Conservation (phyloP, 768 basidiomycete species). For the Suillus cothurnatus region DNA sequence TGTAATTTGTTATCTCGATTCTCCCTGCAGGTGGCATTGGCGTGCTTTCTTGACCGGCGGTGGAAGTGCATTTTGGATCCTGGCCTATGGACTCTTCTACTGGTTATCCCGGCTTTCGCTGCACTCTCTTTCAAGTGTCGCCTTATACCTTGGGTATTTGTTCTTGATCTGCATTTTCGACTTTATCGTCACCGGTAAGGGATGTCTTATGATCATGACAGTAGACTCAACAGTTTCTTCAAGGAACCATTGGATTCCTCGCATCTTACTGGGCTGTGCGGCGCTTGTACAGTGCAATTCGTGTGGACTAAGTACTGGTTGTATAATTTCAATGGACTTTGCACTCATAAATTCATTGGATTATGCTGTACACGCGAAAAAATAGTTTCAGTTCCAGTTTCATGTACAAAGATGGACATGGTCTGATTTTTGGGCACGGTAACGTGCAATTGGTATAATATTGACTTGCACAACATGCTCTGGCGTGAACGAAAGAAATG, state of each 20-base stretch:
- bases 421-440: too few species aligned
- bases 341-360: background rate
- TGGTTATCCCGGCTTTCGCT: slow-evolving; percentile 87
- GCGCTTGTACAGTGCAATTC: slow-evolving; percentile 78
- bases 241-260: slow-evolving; percentile 89
- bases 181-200: slow-evolving; percentile 84
- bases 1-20: background rate
- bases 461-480: too few species aligned
- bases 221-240: slow-evolving; percentile 12
- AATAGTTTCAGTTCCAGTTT: too few species aligned
- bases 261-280: slow-evolving; percentile 91
- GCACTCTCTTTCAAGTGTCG: slow-evolving; percentile 75
- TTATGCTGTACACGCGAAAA: background rate
- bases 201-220: slow-evolving; percentile 7
- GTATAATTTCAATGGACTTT: background rate
- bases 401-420: too few species aligned
- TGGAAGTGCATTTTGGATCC: slow-evolving; percentile 83
- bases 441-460: too few species aligned
- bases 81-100: slow-evolving; percentile 87
- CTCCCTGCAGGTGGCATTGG: slow-evolving; percentile 85
- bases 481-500: too few species aligned
- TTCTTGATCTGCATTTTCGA: slow-evolving; percentile 79
- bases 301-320: slow-evolving; percentile 54
- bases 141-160: slow-evolving; percentile 91
- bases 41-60: slow-evolving; percentile 90